Conservation (phyloP, 23 red algal genomes). For the Gracilaria gracilis region DNA sequence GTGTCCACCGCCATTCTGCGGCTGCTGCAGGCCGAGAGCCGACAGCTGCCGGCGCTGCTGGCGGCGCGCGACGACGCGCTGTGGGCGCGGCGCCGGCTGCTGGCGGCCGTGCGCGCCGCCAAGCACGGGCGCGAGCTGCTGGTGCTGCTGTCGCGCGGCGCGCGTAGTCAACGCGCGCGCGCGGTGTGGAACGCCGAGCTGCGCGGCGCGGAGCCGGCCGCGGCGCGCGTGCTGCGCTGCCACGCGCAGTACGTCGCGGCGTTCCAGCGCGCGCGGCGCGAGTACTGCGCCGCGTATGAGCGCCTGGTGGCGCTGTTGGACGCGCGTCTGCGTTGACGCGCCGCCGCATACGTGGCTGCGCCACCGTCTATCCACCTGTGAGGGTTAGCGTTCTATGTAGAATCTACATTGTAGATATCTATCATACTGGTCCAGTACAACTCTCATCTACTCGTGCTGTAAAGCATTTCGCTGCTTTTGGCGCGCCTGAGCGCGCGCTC, state of each 20-base stretch:
- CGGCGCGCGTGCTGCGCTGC: neutral
- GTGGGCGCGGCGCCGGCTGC: neutral
- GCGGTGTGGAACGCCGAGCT: no score
- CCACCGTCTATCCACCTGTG: no score
- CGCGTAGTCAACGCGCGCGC: neutral
- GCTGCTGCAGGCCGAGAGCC: constrained; percentile 27
- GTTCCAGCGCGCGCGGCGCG: constrained; percentile 24
- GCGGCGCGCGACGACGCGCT: neutral
- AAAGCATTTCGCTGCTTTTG: no score
- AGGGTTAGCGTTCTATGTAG: no score
- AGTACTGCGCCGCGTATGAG: constrained; percentile 12
- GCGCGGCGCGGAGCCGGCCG: neutral
- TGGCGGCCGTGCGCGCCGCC: neutral
- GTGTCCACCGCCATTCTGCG: neutral
- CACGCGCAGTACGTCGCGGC: neutral
- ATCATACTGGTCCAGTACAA: no score
- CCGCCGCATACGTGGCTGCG: no score
- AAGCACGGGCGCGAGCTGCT: neutral
- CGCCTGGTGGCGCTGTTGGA: neutral
- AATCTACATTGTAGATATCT: no score
- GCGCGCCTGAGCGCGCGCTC: no score
- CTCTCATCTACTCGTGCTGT: no score
- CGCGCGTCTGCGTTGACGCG: neutral
- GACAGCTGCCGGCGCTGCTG: constrained; percentile 5
- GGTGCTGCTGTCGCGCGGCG: neutral